Evolutionary conservation across 495 filamentous ascomycete genomes (phyloP).

Genomic region (Penicillium psychrofluorescens): DNA sequence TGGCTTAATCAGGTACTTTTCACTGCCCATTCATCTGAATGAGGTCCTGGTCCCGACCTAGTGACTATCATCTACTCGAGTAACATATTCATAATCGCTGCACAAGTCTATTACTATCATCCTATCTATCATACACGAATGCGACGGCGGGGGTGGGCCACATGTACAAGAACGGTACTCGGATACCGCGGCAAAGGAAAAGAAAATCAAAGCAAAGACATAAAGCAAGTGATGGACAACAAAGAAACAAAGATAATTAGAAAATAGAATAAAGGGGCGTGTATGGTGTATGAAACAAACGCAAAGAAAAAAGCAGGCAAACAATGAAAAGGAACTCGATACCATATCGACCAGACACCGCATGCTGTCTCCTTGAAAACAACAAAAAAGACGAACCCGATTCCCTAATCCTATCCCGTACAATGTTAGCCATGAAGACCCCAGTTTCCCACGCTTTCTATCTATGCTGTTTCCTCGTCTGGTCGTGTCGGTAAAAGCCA

Average conservation of each 20-base stretch:
- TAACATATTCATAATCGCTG: no score
- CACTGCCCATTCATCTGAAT: no score
- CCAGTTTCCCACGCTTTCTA: conserved; percentile 17
- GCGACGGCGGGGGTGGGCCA: not conserved
- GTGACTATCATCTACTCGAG: no score
- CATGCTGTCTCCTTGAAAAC: not conserved
- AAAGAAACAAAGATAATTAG: conserved; percentile 3
- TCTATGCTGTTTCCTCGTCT: conserved; percentile 25
- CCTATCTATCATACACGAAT: no score
- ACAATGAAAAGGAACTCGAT: not conserved
- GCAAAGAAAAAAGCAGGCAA: conserved; percentile 3
- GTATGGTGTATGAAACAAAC: conserved; percentile 7
- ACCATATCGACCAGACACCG: not conserved
- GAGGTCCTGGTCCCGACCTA: no score
- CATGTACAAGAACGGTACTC: conserved; percentile 12
- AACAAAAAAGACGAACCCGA: conserved; percentile 2
- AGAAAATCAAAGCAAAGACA: not conserved
- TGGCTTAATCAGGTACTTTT: no score
- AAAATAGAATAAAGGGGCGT: conserved; percentile 6
- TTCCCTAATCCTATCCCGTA: conserved; percentile 11
- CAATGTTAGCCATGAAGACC: conserved; percentile 15
- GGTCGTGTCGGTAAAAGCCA: conserved; percentile 23
- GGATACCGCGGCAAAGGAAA: conserved; percentile 3
- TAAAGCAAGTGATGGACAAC: conserved; percentile 5
- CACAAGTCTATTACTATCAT: no score